Evolutionary conservation across 2,329 filamentous ascomycete species (phyloP).

Genomic region (Fusarium robinianum): DNA sequence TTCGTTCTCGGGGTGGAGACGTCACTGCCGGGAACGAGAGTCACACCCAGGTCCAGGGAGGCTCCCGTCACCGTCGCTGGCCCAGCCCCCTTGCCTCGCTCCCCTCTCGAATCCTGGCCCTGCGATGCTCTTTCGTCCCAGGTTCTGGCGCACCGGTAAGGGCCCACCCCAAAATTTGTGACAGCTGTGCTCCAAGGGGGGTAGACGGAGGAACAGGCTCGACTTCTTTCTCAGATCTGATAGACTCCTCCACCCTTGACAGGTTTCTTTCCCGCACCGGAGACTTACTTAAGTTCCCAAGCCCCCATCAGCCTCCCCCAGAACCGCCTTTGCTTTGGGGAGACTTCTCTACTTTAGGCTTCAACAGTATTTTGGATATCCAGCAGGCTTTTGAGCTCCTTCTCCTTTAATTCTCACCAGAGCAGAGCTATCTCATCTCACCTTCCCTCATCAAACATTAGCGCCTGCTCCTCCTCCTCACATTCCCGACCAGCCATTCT

Average conservation of each 20-base stretch:
- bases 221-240: slow-evolving; percentile 38
- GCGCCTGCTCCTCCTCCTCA: slow-evolving; percentile 15
- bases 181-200: slow-evolving; percentile 36
- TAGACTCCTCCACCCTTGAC: slow-evolving; percentile 38
- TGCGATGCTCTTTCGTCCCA: slow-evolving; percentile 32
- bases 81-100: slow-evolving; percentile 27
- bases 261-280: slow-evolving; percentile 35
- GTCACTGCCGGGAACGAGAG: slow-evolving; percentile 34
- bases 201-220: slow-evolving; percentile 29
- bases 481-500: slow-evolving; percentile 10
- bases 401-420: slow-evolving; percentile 12
- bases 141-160: slow-evolving; percentile 29
- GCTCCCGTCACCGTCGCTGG: slow-evolving; percentile 28
- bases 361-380: slow-evolving; percentile 19
- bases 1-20: slow-evolving; percentile 26
- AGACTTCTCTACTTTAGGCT: slow-evolving; percentile 20
- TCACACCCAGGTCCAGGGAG: slow-evolving; percentile 29
- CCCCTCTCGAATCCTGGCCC: slow-evolving; percentile 28
- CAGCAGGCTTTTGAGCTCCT: slow-evolving; percentile 17
- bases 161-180: slow-evolving; percentile 35
- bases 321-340: slow-evolving; percentile 25
- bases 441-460: slow-evolving; percentile 13
- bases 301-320: slow-evolving; percentile 31
- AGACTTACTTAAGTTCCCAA: slow-evolving; percentile 40
- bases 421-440: too few species aligned